A percentile compares a stretch with the other conserved stretches of the same genome.
Evolutionary conservation across 805 yeast genomes (phyloP).

Genomic region (Tetrapisispora pingtungensis): DNA sequence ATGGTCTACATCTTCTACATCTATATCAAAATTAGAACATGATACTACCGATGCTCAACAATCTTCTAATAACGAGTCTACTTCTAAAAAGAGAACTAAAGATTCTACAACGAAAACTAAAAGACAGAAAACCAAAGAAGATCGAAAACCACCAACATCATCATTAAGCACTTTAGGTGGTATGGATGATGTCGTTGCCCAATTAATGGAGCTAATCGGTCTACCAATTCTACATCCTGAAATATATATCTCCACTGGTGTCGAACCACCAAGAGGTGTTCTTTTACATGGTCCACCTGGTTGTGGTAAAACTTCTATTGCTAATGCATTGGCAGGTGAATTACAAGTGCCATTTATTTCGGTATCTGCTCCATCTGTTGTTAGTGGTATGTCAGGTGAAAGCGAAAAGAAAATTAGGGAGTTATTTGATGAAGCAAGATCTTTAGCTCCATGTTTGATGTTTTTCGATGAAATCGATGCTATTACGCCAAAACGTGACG

Average conservation of each 20-base stretch:
- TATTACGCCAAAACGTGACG: slow-evolving; percentile 95
- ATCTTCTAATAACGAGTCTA: slow-evolving; percentile 3
- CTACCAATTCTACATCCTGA: slow-evolving; percentile 92
- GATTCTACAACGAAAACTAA: slow-evolving; percentile 31
- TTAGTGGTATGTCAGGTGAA: slow-evolving; percentile 99
- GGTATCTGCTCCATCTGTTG: slow-evolving; percentile 90
- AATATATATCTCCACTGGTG: slow-evolving; percentile 76
- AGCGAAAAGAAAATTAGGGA: slow-evolving; percentile 91
- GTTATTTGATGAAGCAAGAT: slow-evolving; percentile 83
- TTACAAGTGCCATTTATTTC: slow-evolving; percentile 85
- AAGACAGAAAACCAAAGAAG: slow-evolving; percentile 37
- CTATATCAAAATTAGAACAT: slow-evolving; percentile 5
- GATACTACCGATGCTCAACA: slow-evolving; percentile 5
- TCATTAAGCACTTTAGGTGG: slow-evolving; percentile 79
- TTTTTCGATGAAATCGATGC: slow-evolving; percentile 97
- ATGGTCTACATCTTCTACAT: slow-evolving; percentile 38
- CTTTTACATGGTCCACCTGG: slow-evolving; percentile 98
- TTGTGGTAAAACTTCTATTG: slow-evolving; percentile 94
- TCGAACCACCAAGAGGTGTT: slow-evolving; percentile 91
- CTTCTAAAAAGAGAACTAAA: slow-evolving; percentile 42
- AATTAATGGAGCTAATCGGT: slow-evolving; percentile 82
- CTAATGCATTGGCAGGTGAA: slow-evolving; percentile 93
- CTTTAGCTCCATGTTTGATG: slow-evolving; percentile 82
- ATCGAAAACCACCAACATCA: slow-evolving; percentile 59
- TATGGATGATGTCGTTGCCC: slow-evolving; percentile 71